A percentile compares a stretch with the other conserved stretches of the same genome.
Evolutionary conservation across 2,329 filamentous ascomycete genomes (phyloP).

Genomic region (Aspergillus tubingensis): DNA sequence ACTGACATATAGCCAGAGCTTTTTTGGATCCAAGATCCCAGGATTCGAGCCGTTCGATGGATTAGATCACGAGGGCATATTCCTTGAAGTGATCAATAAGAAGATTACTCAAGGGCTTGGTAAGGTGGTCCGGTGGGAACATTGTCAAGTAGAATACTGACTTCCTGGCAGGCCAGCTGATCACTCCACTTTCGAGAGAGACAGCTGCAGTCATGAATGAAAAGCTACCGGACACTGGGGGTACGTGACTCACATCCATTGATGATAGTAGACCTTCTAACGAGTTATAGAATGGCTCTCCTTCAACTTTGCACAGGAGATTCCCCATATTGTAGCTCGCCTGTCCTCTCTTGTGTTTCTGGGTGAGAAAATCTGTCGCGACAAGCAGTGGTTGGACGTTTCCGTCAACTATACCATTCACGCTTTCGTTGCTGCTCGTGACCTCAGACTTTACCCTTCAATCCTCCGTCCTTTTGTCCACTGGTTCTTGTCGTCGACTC

Average conservation of each 20-base stretch:
- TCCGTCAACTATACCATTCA: slow-evolving; percentile 25
- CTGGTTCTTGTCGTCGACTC: slow-evolving; percentile 48
- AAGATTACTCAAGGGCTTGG: slow-evolving; percentile 35
- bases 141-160: neutral
- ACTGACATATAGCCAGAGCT: slow-evolving; percentile 23
- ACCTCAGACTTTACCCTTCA: slow-evolving; percentile 47
- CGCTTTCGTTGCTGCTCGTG: slow-evolving; percentile 30
- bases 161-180: slow-evolving; percentile 24
- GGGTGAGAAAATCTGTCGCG: slow-evolving; percentile 53
- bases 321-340: slow-evolving; percentile 55
- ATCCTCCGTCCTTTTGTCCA: slow-evolving; percentile 47
- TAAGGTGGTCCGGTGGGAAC: slow-evolving; percentile 13
- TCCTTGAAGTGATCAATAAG: slow-evolving; percentile 29
- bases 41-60: slow-evolving; percentile 35
- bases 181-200: slow-evolving; percentile 31
- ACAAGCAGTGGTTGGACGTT: slow-evolving; percentile 56
- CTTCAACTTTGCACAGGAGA: slow-evolving; percentile 55
- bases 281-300: slow-evolving; percentile 54
- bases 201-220: slow-evolving; percentile 27
- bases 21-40: slow-evolving; percentile 31
- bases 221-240: slow-evolving; percentile 24
- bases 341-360: slow-evolving; percentile 58
- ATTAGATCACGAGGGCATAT: slow-evolving; percentile 14
- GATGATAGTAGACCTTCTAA: neutral
- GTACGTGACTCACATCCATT: slow-evolving; percentile 21